Evolutionary conservation across 1,139 yeast species (phyloP), one percentile per base, ranked within the genome.

Genomic region (Hemisphaericaspora xylanilytica): DNA sequence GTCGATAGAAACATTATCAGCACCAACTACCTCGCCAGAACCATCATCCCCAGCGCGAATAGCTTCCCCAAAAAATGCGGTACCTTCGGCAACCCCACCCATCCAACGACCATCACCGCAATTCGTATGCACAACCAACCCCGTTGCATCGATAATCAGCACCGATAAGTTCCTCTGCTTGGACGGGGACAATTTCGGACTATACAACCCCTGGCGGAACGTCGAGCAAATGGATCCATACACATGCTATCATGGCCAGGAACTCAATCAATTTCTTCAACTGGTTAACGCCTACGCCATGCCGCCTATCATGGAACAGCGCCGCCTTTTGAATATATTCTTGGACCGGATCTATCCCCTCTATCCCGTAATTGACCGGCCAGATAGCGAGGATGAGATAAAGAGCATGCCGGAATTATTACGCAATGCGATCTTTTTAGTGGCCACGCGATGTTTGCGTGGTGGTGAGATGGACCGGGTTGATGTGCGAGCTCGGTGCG

Each of bases 171-270:
- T 59, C 39, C 39, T 59, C 24, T 53, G 63, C 25, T 50, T 58
- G 28, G 58, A 59, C 21, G 65, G 63, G 1, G 63, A 59, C 22
- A 46, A 46, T 16, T 53, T 55, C 36, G 59, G 62, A 7, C 39
- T 59, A 7, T 60, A 47, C 40, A 59, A 52, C 35, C 64, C 65
- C 0, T 59, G 65, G 65, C 46, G 61, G 43, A 55, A 48, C 20
- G 34, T 51, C 4, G 41, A 48, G 17, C 40, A 38, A 15, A 46
- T 48, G 28, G 43, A 41, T 8, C 43, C 39, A 5, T 28, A 37
- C 5, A 43, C 41, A 10, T 40, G 40, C 15, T 55, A 53, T 16
- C 36, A 43, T 18, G 21, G 17, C 9, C 17, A 30, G 2, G 61
- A 58, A 16, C 43, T 58, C 22, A 32, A 45, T 3, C 42, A 44